Percentiles rank a stretch among this genome's conserved stretches.
Evolutionary conservation across 768 basidiomycete species (phyloP).

Genomic region (Lactifluus piperatus): DNA sequence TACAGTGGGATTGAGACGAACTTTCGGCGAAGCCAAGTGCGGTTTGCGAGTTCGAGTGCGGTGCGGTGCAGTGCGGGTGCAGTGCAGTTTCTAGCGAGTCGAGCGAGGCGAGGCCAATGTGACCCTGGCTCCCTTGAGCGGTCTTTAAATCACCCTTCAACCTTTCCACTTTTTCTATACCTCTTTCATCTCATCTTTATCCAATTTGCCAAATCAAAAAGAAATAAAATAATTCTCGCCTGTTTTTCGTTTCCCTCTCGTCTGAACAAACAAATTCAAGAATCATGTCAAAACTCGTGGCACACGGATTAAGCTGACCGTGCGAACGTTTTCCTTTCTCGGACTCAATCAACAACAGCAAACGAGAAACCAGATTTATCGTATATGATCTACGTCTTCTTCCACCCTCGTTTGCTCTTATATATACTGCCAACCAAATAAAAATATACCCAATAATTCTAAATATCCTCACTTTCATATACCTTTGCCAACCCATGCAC

Average conservation of each 20-base stretch:
- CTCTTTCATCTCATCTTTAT: background rate
- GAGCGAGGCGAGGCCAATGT: background rate
- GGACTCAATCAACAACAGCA: conserved; percentile 1
- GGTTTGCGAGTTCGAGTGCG: background rate
- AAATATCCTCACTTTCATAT: too few relatives aligned
- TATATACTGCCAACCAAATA: too few relatives aligned
- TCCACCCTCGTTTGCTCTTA: too few relatives aligned
- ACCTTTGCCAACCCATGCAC: too few relatives aligned
- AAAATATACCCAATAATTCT: too few relatives aligned
- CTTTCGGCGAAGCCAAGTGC: background rate
- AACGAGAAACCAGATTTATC: background rate
- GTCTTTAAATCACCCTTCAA: background rate
- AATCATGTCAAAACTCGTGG: background rate
- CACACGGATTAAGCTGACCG: background rate
- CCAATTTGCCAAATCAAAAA: background rate
- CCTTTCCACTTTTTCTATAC: too few relatives aligned
- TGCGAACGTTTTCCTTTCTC: conserved; percentile 8
- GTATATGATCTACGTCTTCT: background rate
- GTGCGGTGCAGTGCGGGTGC: background rate
- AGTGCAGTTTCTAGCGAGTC: too few relatives aligned
- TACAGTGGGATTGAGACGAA: conserved; percentile 13
- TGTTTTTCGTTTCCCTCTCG: background rate
- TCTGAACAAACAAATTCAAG: background rate
- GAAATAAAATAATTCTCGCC: too few relatives aligned
- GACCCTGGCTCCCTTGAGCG: background rate